Evolutionary conservation across 805 yeast species (phyloP).

Genomic region (Gaillardinia entomophila): DNA sequence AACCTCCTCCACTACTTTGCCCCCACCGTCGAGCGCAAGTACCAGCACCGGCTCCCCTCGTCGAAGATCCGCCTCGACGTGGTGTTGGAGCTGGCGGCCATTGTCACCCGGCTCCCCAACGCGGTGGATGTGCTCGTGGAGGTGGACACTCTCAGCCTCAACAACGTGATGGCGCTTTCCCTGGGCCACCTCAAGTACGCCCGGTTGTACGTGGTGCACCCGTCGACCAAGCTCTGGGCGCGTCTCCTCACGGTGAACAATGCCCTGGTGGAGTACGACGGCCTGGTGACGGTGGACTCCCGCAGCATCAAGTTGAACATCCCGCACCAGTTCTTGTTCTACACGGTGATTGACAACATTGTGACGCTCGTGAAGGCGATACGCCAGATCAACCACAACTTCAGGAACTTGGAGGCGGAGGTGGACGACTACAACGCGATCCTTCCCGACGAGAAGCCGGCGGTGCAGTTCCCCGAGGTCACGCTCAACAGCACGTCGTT

Average conservation of each 20-base stretch:
- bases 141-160: slow-evolving; percentile 24
- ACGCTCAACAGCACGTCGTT: slow-evolving; percentile 51
- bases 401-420: slow-evolving; percentile 24
- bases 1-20: slow-evolving; percentile 26
- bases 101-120: slow-evolving; percentile 41
- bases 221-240: slow-evolving; percentile 38
- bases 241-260: slow-evolving; percentile 26
- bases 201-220: slow-evolving; percentile 46
- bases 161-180: slow-evolving; percentile 21
- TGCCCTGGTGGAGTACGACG: slow-evolving; percentile 7
- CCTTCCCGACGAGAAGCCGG: slow-evolving; percentile 30
- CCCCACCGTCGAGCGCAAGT: slow-evolving; percentile 24
- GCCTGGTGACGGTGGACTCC: slow-evolving; percentile 19
- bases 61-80: slow-evolving; percentile 26
- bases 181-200: slow-evolving; percentile 25
- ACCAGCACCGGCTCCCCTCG: slow-evolving; percentile 16
- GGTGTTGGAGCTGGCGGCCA: slow-evolving; percentile 25
- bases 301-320: slow-evolving; percentile 45
- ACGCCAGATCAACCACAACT: slow-evolving; percentile 51
- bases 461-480: slow-evolving; percentile 49
- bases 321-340: slow-evolving; percentile 72
- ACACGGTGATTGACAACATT: slow-evolving; percentile 74
- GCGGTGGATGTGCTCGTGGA: slow-evolving; percentile 44
- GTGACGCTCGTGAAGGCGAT: slow-evolving; percentile 62
- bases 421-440: slow-evolving; percentile 25